Evolutionary conservation across 345 rosid genomes (phyloP), one percentile per base, ranked within the genome.

Genomic region (Mangifera indica): DNA sequence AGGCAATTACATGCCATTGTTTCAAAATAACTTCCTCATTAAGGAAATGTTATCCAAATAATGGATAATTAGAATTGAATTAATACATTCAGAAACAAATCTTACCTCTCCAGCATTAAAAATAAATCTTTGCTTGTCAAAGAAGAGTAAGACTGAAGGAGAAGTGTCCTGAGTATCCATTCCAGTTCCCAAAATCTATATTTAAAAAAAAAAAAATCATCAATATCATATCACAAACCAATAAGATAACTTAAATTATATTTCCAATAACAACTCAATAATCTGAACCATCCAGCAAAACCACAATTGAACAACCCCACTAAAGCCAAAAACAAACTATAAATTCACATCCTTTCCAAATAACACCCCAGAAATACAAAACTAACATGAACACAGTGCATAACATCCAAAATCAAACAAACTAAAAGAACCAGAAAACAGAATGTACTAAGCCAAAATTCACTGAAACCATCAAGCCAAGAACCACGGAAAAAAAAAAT

Each of bases 131-230:
- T 88, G 97, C 60, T 90, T 86, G 75, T 93, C 97, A 82, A 93
- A 93, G 84, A 91, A 93, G 64, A 91, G 97, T 77, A 93, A 78
- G 26, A 93, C 95, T 6, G 97, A 93, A 59, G 98, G 88, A 1
- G 94, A 91, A 0, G 97, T 93, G 66, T 93, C 98, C 77, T 93
- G 98, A 49, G 97, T 91, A 81, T 93, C 98, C 97, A 93, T 88
- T 76, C 98, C 98, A 32, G 96, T 93, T 60, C 98, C 98, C 51
- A 93, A 83, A 57, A 91, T 90, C 97, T 93, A 76, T 57, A 58
- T 65, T 5, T 48, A 11, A 29, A 13, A 10, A 53, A 14, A 29
- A 17, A 13, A 29, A 63, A 78, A 4, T 29, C 32, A 29, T 12
- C 46, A 42, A 45, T 40, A 24, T 48, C 5, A 2, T 10, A 37